Evolutionary conservation across 805 yeast genomes (phyloP), one percentile per base, ranked within the genome.

Genomic region (Ogataea pilisensis): DNA sequence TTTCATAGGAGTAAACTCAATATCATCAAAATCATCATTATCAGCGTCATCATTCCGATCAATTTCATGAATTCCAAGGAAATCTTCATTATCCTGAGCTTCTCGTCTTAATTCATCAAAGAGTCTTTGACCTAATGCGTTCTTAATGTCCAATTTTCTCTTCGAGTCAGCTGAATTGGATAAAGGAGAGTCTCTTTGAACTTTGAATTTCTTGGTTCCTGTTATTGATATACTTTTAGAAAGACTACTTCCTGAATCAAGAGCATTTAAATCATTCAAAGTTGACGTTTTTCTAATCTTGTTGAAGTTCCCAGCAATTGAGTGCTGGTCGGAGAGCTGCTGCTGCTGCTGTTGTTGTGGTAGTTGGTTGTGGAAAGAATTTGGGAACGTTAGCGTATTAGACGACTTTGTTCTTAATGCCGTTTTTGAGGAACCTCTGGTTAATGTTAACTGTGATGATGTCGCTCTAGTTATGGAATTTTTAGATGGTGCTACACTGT

Each of bases 1-100:
- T 27, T 53, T 55, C 18, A 58, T 55, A 5, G 83, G 75, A 18
- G 69, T 70, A 31, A 57, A 54, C 45, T 80, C 85, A n/a, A 78
- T 63, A 38, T 71, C 75, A 27, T 61, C 59, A 24, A 32, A 33
- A 13, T 43, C 58, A 11, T 44, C 43, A 25, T 42, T 43, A 18
- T 46, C 42, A 9, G 9, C 11, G 7, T 34, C 41, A 17, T 19
- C 17, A 17, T 16, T 9, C 3, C 4, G 5, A 6, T 70, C 29
- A 28, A 32, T 19, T 29, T 45, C n/a, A n/a, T n/a, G n/a, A n/a
- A n/a, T n/a, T n/a, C n/a, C n/a, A n/a, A n/a, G n/a, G n/a, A n/a
- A n/a, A n/a, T n/a, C 44, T 18, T 39, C 46, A 26, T 31, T 32
- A 29, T 35, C 34, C 20, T 24, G 35, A 17, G 43, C 36, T 8